Evolutionary conservation across 345 rosid species (phyloP), one percentile per base, ranked within the genome.

Genomic region (Bruguiera sexangula): DNA sequence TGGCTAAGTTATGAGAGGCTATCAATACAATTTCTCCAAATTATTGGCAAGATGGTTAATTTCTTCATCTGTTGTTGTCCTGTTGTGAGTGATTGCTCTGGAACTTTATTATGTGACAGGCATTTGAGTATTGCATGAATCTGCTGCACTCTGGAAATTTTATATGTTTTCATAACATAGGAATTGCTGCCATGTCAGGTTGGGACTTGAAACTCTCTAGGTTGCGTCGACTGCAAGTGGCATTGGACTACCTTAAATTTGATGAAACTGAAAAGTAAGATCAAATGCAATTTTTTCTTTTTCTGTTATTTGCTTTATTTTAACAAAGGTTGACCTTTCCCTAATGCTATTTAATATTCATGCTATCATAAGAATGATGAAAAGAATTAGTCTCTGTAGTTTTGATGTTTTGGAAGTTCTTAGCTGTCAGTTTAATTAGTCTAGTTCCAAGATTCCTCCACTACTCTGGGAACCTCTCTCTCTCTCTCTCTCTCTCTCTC

Each of bases 191-290:
- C 71, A 52, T 80, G 73, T 76, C 85, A 95, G 99, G 96, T 50
- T 95, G 99, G 99, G 89, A 85, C 84, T 68, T 83, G 66, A 90
- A 83, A 83, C 63, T 86, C 71, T 84, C 96, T 75, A 90, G 92
- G 78, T 70, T 87, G 76, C 96, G 93, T 59, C 86, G 84, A 73
- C 80, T 95, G 75, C 96, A 95, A 73, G 71, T 90, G 80, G 90
- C 96, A 48, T 79, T 95, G 85, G 85, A 84, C 80, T 88, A 85
- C 87, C 74, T 95, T 81, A 87, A 88, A 73, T 90, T 82, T 84
- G 96, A 95, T 76, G 99, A 90, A 76, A 83, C 86, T 78, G 84
- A 90, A 58, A 81, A 79, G 99, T 95, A 84, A 88, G 86, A 67
- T 74, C 79, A 39, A 57, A 62, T 36, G 30, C 18, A 6, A 9